Percentiles rank a stretch among this genome's conserved stretches.
phyloP scores from a whole-genome alignment of 2,329 filamentous ascomycete genomes.

The Fusarium haematococcum region DNA sequence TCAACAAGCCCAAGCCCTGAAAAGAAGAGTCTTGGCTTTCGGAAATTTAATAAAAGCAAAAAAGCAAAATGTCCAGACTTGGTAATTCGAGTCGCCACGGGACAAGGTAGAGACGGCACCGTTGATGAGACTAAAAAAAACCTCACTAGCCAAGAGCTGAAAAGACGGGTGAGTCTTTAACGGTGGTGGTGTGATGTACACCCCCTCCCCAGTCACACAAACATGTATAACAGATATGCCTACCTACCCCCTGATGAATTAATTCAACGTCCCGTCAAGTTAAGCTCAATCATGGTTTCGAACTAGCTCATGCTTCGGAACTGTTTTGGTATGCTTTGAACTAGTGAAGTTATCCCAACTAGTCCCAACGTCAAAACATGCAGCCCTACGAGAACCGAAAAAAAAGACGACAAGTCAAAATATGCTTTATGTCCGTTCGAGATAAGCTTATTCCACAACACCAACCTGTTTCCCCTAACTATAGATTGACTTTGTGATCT shows the following conservation, averaged over 20 bases:
- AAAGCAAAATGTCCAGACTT: neutral
- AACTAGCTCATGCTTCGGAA: neutral
- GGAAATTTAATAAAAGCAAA: neutral
- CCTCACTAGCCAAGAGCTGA: neutral
- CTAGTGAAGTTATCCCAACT: constrained; percentile 3
- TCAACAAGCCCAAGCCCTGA: constrained; percentile 55
- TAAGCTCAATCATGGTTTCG: neutral
- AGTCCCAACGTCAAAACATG: neutral
- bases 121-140: neutral
- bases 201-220: neutral
- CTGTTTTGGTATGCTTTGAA: neutral
- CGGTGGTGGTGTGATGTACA: neutral
- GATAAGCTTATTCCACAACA: neutral
- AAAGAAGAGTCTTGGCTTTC: constrained; percentile 27
- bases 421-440: neutral
- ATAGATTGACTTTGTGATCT: neutral
- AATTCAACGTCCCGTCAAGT: neutral
- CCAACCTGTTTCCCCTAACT: neutral
- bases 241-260: neutral
- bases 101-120: neutral
- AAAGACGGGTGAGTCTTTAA: neutral
- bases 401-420: neutral
- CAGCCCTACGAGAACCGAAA: neutral
- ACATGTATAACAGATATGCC: neutral
- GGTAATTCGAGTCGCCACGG: neutral